A percentile compares a stretch with the other conserved stretches of the same genome.
These are phyloP conservation scores for Lobulomyces angularis DNA, from an alignment of 192 early-diverging fungal species.

Conservation along the genomic window DNA sequence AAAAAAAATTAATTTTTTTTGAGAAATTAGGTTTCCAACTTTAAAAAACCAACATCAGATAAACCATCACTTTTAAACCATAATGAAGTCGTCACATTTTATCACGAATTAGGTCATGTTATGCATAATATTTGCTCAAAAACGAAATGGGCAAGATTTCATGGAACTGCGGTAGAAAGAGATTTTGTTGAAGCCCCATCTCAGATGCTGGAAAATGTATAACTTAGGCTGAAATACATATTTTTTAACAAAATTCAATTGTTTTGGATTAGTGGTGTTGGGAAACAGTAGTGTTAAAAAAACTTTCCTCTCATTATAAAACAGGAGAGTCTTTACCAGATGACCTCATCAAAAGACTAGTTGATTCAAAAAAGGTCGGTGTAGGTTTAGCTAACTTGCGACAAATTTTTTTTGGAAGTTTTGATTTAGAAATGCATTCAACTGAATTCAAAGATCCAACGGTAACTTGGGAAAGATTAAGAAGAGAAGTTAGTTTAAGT, in stretches of 20 bases:
- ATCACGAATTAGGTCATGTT: conserved; percentile 74
- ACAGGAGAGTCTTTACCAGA: conserved; percentile 58
- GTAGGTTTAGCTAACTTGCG: conserved; percentile 60
- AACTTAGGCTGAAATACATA: not conserved
- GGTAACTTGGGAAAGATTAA: conserved; percentile 27
- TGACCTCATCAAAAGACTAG: conserved; percentile 51
- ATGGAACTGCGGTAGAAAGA: conserved; percentile 61
- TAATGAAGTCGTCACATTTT: conserved; percentile 65
- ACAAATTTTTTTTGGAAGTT: conserved; percentile 65
- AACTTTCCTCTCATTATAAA: conserved; percentile 57
- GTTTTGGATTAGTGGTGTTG: conserved; percentile 21
- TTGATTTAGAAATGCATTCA: conserved; percentile 66
- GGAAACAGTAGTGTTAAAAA: conserved; percentile 18
- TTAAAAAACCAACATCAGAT: conserved; percentile 34
- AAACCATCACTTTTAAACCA: conserved; percentile 69
- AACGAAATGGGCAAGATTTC: conserved; percentile 63
- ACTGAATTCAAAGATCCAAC: conserved; percentile 21
- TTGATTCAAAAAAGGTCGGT: conserved; percentile 63
- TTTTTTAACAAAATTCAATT: not conserved
- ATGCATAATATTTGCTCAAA: conserved; percentile 54
- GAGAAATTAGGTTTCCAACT: conserved; percentile 13
- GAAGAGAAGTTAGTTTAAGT: conserved; percentile 26
- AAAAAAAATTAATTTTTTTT: conserved; percentile 4
- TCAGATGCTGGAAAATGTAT: conserved; percentile 78
- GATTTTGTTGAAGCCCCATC: conserved; percentile 86